These are phyloP conservation scores for Piromyces finnis DNA, from an alignment of 192 early-diverging fungal genomes.

Conservation along the genomic window DNA sequence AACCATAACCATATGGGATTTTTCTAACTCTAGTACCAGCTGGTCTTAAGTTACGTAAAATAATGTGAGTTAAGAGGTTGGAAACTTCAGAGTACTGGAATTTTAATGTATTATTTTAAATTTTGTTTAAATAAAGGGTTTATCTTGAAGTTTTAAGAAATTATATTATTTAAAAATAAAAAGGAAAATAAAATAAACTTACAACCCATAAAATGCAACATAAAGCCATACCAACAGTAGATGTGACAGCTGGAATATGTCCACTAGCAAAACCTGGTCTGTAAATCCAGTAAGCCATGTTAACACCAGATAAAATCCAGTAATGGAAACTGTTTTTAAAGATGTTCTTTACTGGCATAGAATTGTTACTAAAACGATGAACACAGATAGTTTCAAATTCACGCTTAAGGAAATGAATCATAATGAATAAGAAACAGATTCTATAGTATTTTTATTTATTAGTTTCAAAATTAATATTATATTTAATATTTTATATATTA, in stretches of 20 bases:
- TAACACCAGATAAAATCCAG: slow-evolving; percentile 68
- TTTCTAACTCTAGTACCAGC: slow-evolving; percentile 64
- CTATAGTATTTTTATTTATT: slow-evolving; percentile 9
- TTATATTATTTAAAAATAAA: background rate
- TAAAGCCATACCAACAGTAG: slow-evolving; percentile 12
- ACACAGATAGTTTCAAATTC: slow-evolving; percentile 85
- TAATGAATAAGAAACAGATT: slow-evolving; percentile 40
- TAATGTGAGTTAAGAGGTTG: slow-evolving; percentile 68
- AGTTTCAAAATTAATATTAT: no score
- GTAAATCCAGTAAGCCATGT: slow-evolving; percentile 76
- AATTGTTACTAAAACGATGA: slow-evolving; percentile 77
- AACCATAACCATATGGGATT: slow-evolving; percentile 85
- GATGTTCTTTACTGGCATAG: slow-evolving; percentile 87
- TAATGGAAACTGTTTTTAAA: slow-evolving; percentile 94
- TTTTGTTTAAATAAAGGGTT: no score
- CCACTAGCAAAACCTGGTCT: slow-evolving; percentile 51
- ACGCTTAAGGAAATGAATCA: slow-evolving; percentile 80
- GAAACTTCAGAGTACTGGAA: slow-evolving; percentile 62
- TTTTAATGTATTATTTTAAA: background rate
- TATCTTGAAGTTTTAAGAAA: no score
- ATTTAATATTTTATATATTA: no score
- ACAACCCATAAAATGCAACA: slow-evolving; percentile 35
- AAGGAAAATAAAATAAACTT: slow-evolving; percentile 10
- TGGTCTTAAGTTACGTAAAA: slow-evolving; percentile 78
- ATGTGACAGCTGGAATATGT: slow-evolving; percentile 17